Evolutionary conservation across 345 rosid genomes (phyloP).

Genomic region (Populus simonii): DNA sequence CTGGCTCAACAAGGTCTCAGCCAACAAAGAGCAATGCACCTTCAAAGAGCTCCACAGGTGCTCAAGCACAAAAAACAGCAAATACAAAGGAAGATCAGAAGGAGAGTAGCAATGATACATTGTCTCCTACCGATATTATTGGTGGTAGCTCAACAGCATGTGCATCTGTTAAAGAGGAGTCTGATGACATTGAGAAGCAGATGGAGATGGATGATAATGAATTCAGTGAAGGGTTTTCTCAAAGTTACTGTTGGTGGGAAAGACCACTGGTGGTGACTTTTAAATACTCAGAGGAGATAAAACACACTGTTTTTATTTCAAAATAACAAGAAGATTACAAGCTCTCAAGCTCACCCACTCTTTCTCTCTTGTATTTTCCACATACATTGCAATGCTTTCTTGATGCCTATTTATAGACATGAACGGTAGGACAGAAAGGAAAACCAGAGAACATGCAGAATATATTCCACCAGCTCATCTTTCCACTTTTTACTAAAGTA

Average conservation of each 20-base stretch:
- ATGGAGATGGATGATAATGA: slow-evolving; percentile 18
- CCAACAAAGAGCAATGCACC: slow-evolving; percentile 8
- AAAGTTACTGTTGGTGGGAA: neutral
- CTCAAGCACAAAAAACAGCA: neutral
- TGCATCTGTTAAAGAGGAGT: slow-evolving; percentile 47
- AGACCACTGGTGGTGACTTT: no score
- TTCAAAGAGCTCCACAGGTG: neutral
- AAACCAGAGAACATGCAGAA: no score
- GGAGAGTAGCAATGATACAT: slow-evolving; percentile 14
- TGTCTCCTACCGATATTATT: slow-evolving; percentile 3
- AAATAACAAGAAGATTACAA: no score
- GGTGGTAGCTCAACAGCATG: neutral
- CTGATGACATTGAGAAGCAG: slow-evolving; percentile 35
- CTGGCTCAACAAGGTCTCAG: slow-evolving; percentile 25
- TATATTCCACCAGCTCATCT: no score
- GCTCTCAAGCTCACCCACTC: no score
- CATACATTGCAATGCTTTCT: no score
- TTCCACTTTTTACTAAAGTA: no score
- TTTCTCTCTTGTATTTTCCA: no score
- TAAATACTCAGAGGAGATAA: no score
- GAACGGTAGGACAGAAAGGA: no score
- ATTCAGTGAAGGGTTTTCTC: slow-evolving; percentile 12
- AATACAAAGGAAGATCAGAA: slow-evolving; percentile 21
- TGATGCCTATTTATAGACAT: no score
- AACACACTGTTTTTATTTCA: no score